phyloP scores from a whole-genome alignment of 768 basidiomycete species.

The Hygrocybe punicea region DNA sequence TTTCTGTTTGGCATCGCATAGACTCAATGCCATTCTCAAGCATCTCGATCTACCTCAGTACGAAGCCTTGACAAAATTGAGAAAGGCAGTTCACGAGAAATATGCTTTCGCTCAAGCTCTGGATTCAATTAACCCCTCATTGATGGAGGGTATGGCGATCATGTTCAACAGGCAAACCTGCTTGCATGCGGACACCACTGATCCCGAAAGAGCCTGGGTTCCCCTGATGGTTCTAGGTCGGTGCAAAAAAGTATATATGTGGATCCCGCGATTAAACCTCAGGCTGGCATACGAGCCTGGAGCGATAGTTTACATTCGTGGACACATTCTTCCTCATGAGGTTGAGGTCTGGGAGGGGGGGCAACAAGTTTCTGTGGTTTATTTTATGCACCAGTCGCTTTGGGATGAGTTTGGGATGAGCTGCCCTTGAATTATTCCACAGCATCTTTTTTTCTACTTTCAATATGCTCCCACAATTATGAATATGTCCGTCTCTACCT shows the following conservation, averaged over 20 bases:
- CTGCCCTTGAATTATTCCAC: background rate
- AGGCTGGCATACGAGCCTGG: constrained; percentile 11
- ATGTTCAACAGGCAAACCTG: constrained; percentile 16
- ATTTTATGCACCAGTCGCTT: constrained; percentile 18
- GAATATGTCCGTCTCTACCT: too few species aligned
- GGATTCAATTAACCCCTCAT: constrained; percentile 12
- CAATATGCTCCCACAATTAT: too few species aligned
- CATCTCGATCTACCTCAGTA: constrained; percentile 7
- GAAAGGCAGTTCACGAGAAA: constrained; percentile 1
- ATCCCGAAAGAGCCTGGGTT: constrained; percentile 15
- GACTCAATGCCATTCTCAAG: constrained; percentile 8
- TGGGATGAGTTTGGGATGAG: constrained; percentile 12
- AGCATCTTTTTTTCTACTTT: too few species aligned
- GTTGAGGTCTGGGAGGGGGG: constrained; percentile 18
- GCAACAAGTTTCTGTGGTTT: constrained; percentile 14
- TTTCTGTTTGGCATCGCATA: constrained; percentile 2
- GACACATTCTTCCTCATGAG: constrained; percentile 15
- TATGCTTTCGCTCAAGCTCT: constrained; percentile 9
- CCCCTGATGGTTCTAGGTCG: constrained; percentile 7
- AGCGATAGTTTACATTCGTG: constrained; percentile 13
- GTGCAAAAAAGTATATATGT: constrained; percentile 11
- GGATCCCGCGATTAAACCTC: constrained; percentile 9
- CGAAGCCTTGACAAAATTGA: constrained; percentile 6
- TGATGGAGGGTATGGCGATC: constrained; percentile 15
- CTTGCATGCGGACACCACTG: constrained; percentile 11